Evolutionary conservation across 352 stramenopile species (phyloP).

Genomic region (Phytophthora pini): DNA sequence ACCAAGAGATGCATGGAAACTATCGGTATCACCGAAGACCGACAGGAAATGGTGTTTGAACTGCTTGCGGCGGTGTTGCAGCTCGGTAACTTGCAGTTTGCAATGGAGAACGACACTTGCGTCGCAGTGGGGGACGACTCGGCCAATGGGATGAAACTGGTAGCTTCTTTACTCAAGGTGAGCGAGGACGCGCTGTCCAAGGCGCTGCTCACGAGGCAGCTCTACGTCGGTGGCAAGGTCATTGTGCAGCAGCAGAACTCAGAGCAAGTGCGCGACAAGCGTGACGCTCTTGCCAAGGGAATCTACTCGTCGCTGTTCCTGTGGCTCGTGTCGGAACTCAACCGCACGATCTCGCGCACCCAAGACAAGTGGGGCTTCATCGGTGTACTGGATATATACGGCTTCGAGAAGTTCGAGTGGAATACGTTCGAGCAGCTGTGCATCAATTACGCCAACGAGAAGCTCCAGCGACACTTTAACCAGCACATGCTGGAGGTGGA

Average conservation of each 20-base stretch:
- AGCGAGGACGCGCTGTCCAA: slow-evolving; percentile 75
- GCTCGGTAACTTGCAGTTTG: slow-evolving; percentile 89
- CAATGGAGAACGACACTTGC: slow-evolving; percentile 82
- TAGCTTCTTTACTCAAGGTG: slow-evolving; percentile 81
- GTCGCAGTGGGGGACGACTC: slow-evolving; percentile 61
- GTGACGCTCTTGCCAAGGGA: slow-evolving; percentile 91
- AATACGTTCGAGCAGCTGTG: slow-evolving; percentile 97
- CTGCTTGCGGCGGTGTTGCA: slow-evolving; percentile 88
- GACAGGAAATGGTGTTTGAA: slow-evolving; percentile 88
- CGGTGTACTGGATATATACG: slow-evolving; percentile 97
- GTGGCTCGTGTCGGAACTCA: slow-evolving; percentile 91
- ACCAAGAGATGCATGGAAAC: slow-evolving; percentile 89
- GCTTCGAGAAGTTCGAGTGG: slow-evolving; percentile 97
- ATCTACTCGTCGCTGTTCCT: slow-evolving; percentile 94
- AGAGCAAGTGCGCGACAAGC: slow-evolving; percentile 89
- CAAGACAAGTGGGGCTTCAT: slow-evolving; percentile 93
- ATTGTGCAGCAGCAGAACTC: slow-evolving; percentile 91
- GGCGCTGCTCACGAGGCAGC: slow-evolving; percentile 81
- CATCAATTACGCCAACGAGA: slow-evolving; percentile 97
- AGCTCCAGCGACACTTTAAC: slow-evolving; percentile 94
- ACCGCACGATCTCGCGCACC: slow-evolving; percentile 86
- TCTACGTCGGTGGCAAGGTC: slow-evolving; percentile 90
- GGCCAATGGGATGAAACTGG: slow-evolving; percentile 53
- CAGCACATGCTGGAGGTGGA: slow-evolving; percentile 97
- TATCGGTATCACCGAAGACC: slow-evolving; percentile 85